Conservation (phyloP, 2,329 filamentous ascomycete species). For the Xylaria sp. region DNA sequence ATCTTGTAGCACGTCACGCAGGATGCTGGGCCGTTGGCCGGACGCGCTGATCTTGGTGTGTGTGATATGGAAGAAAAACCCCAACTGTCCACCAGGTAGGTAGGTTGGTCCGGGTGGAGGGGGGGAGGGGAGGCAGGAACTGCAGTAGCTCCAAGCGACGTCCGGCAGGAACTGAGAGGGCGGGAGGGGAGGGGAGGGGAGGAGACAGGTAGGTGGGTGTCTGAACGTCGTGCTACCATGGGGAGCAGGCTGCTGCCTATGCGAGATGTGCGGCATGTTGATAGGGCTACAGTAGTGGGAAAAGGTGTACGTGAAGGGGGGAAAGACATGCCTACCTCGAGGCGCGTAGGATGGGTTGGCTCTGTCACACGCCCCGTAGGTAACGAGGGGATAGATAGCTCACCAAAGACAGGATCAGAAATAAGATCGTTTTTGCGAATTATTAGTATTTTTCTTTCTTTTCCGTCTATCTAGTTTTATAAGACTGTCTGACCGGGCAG, state of each 20-base stretch:
- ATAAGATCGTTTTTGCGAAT: neutral
- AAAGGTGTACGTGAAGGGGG: neutral
- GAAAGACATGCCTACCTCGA: neutral
- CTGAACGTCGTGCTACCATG: neutral
- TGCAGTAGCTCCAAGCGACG: constrained; percentile 18
- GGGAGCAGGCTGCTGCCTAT: neutral
- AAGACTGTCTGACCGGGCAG: constrained; percentile 12
- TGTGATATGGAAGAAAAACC: constrained; percentile 3
- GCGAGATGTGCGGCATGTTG: neutral
- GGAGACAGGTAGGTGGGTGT: no score
- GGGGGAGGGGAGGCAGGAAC: constrained; percentile 1
- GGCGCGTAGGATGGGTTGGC: no score
- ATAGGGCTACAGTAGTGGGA: neutral
- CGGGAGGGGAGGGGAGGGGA: neutral
- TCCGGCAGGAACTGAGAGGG: constrained; percentile 3
- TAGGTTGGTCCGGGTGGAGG: no score
- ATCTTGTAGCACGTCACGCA: neutral
- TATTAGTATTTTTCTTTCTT: constrained; percentile 15
- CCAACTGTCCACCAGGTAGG: neutral
- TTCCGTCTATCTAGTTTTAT: constrained; percentile 21
- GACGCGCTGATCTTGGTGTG: neutral
- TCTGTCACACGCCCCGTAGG: neutral
- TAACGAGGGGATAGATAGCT: no score
- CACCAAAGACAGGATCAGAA: neutral
- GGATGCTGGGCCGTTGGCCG: neutral